Evolutionary conservation across 1,284 basidiomycete species (phyloP).

Genomic region (Rhodotorula sp.): DNA sequence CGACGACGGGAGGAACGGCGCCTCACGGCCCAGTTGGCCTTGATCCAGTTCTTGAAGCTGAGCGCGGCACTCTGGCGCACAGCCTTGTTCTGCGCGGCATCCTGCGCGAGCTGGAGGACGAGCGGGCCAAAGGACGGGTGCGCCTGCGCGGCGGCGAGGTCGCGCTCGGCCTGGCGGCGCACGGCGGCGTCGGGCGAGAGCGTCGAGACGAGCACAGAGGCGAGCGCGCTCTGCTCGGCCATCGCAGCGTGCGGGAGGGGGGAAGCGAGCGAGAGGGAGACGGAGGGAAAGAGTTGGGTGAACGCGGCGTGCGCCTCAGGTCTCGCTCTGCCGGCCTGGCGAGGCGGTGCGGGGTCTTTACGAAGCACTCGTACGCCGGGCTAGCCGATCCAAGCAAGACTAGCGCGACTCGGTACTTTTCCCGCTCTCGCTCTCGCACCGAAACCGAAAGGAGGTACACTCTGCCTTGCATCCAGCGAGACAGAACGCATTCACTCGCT

Average conservation of each 20-base stretch:
- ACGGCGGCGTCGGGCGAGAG: constrained; percentile 34
- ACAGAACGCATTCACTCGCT: too few relatives aligned
- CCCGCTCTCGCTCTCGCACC: neutral
- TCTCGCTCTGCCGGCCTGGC: too few relatives aligned
- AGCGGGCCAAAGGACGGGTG: constrained; percentile 77
- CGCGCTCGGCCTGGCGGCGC: constrained; percentile 77
- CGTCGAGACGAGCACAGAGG: constrained; percentile 25
- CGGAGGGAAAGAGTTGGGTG: neutral
- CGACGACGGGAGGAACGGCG: constrained; percentile 41
- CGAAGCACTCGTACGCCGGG: too few relatives aligned
- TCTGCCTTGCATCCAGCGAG: too few relatives aligned
- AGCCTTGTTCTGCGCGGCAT: constrained; percentile 61
- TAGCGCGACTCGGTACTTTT: neutral
- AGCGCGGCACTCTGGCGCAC: constrained; percentile 78
- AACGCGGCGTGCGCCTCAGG: neutral
- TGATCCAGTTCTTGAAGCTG: constrained; percentile 85
- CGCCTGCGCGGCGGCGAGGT: constrained; percentile 64
- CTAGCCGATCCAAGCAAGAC: neutral
- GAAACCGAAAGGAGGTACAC: neutral
- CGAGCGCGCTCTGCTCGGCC: constrained; percentile 27
- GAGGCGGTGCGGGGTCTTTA: too few relatives aligned
- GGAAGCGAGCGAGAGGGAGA: neutral
- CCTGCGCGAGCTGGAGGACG: constrained; percentile 71
- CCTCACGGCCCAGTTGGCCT: constrained; percentile 77
- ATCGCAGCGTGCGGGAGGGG: neutral